These are phyloP conservation scores for Apophysomyces sp. DNA, from an alignment of 371 early-diverging fungal genomes.

Conservation along the genomic window DNA sequence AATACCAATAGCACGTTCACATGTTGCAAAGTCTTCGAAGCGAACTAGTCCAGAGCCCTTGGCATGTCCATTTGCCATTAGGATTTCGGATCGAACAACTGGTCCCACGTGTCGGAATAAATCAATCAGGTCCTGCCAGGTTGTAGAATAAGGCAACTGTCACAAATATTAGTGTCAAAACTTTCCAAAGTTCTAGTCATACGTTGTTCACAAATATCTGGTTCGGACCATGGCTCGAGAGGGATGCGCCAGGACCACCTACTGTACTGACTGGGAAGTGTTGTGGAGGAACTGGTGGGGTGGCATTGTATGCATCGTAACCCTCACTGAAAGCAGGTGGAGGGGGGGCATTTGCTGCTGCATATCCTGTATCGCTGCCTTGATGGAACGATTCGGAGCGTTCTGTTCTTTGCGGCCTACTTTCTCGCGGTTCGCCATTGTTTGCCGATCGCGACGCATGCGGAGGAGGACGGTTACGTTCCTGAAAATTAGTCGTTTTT, in stretches of 20 bases:
- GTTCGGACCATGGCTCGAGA: slow-evolving; percentile 43
- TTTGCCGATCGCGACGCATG: slow-evolving; percentile 5
- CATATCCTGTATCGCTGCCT: background rate
- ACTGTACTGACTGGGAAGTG: slow-evolving; percentile 23
- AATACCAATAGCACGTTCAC: slow-evolving; percentile 63
- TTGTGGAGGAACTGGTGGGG: slow-evolving; percentile 15
- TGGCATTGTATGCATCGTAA: background rate
- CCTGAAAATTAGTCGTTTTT: background rate
- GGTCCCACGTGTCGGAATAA: slow-evolving; percentile 62
- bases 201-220: slow-evolving; percentile 64
- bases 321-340: slow-evolving; percentile 1
- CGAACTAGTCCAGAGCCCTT: slow-evolving; percentile 66
- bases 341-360: slow-evolving; percentile 15
- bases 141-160: slow-evolving; percentile 65
- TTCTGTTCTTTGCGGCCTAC: background rate
- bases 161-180: background rate
- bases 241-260: slow-evolving; percentile 43
- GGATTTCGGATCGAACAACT: slow-evolving; percentile 54
- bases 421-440: slow-evolving; percentile 2
- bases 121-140: slow-evolving; percentile 65
- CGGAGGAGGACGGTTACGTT: slow-evolving; percentile 22
- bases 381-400: background rate
- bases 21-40: slow-evolving; percentile 55
- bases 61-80: slow-evolving; percentile 51
- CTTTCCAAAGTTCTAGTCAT: background rate